Base-by-base conservation (phyloP, 1,139 yeast species). In the Geotrichum citri-aurantii region DNA sequence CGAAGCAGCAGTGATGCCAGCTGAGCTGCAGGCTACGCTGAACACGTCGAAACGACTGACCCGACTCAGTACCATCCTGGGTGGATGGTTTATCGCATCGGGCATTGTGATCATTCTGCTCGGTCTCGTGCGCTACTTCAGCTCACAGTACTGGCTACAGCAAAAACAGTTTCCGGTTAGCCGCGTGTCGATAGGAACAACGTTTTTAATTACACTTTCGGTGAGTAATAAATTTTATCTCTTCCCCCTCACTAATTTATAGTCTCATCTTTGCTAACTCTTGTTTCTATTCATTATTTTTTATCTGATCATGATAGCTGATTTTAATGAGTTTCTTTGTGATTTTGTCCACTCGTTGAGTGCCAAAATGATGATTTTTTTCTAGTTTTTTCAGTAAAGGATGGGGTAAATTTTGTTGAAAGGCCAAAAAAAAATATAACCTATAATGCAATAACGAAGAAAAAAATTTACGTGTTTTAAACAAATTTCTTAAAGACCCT, bases 91-190 rank as follows among this genome's bases (percentile, higher is more conserved):
- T 64, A 73, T 80, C 0, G 66, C 69, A 0, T 65, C 76, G 17
- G 81, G 79, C 0, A 68, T 79, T 2, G 57, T 77, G 2, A 70
- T 78, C n/a, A 71, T 79, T 51, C 14, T 73, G 0, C 66, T 79
- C 57, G 84, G 84, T 0, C 66, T 73, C 5, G 54, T 64, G 37
- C 69, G 84, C 33, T 81, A 79, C 66, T 80, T 78, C 64, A 65
- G 69, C 21, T 73, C 80, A 12, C 86, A 82, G 65, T 60, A 69
- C 21, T 66, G 77, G 61, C 71, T 83, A 44, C 76, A 79, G 48
- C 66, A 71, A 50, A 77, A 78, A 53, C 68, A 71, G 61, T 83
- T 80, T 64, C 86, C 86, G 0, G 85, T 81, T 1, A 74, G 81
- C 24, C 68, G 78, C 26, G 61, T 72, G 10, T 66, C 75, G 33